Base-by-base conservation (phyloP, 495 filamentous ascomycete genomes). In the Penicillium crystallinum region DNA sequence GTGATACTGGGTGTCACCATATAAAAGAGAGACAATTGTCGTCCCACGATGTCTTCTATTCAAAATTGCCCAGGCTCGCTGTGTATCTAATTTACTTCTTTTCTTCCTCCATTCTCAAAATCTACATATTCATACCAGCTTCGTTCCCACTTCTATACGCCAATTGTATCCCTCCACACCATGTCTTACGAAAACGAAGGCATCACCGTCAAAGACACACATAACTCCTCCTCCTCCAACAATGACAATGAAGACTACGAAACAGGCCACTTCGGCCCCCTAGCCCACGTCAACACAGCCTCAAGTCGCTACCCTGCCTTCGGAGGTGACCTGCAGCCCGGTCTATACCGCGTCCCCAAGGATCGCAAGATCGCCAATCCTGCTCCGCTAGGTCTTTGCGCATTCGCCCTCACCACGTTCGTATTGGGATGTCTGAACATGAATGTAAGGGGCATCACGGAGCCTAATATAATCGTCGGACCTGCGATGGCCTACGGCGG, bases 301-400 rank as follows among this genome's bases (percentile, higher is more conserved):
- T 76, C 80, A 42, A 81, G 75, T 10, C 70, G 75, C n/a, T 66
- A 88, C 36, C 85, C 87, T 34, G 86, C 91, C 67, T 95, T 93
- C 65, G 91, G 88, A 51, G 90, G 90, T 72, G 87, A 89, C 54
- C 86, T 92, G 71, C 91, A 96, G 66, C 91, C 91, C 5, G 91
- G 89, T 77, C 81, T 88, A 7, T 95, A 87, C 72, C 78, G 73
- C 57, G 66, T 82, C 14, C 77, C 77, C 55, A 81, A 81, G 68
- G 65, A 78, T 46, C 82, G 87, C 65, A 91, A 88, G 67, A 77
- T 89, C 61, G 87, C 81, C 70, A 90, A 90, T 62, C 87, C 87
- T 10, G 89, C 87, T 2, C 90, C 90, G 6, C 75, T 95, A 17
- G 87, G 87, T 46, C 76, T 91, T 27, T 78, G 74, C 35, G 91